Base-by-base conservation (phyloP, 305 asterid species). In the Solanum hybrid region DNA sequence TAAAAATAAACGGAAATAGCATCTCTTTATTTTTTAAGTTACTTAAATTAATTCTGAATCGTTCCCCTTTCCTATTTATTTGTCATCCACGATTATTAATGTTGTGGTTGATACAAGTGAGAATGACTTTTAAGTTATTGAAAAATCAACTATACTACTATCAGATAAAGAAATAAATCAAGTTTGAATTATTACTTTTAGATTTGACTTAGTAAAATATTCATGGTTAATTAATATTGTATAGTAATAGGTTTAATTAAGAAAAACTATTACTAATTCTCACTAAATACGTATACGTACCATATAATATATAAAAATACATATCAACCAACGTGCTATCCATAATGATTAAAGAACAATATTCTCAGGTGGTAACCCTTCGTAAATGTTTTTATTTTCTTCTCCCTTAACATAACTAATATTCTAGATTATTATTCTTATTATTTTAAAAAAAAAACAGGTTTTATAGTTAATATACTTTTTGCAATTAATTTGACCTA, bases 151-250 rank as follows among this genome's bases (percentile, higher is more conserved):
- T 42, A 42, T 45, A 40, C 8, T 26, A 26, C 15, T 26, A 40
- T 26, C n/a, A 79, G 11, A 38, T 40, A 29, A 79, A 79, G 8
- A 38, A 38, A 15, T 24, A 40, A 7, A n/a, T 66, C 27, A 80
- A 80, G 13, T 81, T 81, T 40, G 71, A 81, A 37, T 2, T 26
- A 56, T 17, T 56, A 15, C 8, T 6, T 40, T 81, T 42, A 26
- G 24, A 35, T 82, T 82, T 82, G 87, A 82, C 87, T 82, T 82
- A 27, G 87, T 81, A 81, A 81, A 38, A 42, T 42, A 81, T 42
- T 81, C 37, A 7, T 7, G 64, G 6, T 37, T 79, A 13, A 11
- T 38, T 12, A 51, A 3, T 78, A n/a, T 35, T 9, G 6, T 4
- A n/a, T 78, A 6, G 9, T 77, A 19, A 34, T 24, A 38, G 35